phyloP scores from a whole-genome alignment of 2,329 filamentous ascomycete genomes.

The Penicillium sp. region DNA sequence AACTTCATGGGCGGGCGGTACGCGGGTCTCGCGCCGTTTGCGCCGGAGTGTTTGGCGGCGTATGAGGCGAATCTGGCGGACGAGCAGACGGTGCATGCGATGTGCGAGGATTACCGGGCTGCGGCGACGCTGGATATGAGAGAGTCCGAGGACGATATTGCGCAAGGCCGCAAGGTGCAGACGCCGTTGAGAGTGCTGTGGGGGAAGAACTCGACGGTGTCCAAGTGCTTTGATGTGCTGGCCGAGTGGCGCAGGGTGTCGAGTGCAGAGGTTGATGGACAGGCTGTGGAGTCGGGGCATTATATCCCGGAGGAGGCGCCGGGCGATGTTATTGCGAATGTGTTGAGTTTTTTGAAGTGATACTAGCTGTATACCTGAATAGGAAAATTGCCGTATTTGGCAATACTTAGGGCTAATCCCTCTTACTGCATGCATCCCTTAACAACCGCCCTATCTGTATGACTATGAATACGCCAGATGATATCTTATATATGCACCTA shows the following conservation, averaged over 20 bases:
- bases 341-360: slow-evolving; percentile 36
- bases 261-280: slow-evolving; percentile 34
- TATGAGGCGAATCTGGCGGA: slow-evolving; percentile 45
- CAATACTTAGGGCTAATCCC: not conserved
- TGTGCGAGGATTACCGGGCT: slow-evolving; percentile 57
- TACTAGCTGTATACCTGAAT: not conserved
- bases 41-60: slow-evolving; percentile 31
- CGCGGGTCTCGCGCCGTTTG: slow-evolving; percentile 29
- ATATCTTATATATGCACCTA: not conserved
- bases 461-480: too few relatives aligned
- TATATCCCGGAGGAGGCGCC: slow-evolving; percentile 53
- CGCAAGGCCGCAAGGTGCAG: slow-evolving; percentile 41
- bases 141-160: slow-evolving; percentile 45
- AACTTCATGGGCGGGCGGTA: slow-evolving; percentile 41
- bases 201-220: slow-evolving; percentile 48
- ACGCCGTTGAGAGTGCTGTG: slow-evolving; percentile 51
- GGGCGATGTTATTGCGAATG: slow-evolving; percentile 41
- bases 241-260: slow-evolving; percentile 50
- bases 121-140: slow-evolving; percentile 52
- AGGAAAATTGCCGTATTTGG: not conserved
- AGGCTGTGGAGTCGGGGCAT: slow-evolving; percentile 46
- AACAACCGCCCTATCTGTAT: too few relatives aligned
- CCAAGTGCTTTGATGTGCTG: slow-evolving; percentile 47
- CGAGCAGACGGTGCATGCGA: slow-evolving; percentile 42
- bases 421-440: too few relatives aligned